phyloP scores from a whole-genome alignment of 768 basidiomycete species.

The Boletellus ananas region DNA sequence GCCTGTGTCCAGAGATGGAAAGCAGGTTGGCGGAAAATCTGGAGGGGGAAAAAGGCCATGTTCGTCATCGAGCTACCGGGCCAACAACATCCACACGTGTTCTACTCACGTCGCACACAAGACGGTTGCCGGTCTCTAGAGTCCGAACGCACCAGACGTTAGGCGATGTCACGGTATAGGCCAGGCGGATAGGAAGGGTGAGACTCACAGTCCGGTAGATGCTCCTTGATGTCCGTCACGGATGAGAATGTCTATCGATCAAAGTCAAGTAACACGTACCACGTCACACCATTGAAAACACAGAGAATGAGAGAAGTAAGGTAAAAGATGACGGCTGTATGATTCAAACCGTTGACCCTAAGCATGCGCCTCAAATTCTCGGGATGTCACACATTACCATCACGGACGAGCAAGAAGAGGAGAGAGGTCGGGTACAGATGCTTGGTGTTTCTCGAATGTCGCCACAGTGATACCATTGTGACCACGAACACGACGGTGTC shows the following conservation, averaged over 20 bases:
- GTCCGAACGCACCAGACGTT: not conserved
- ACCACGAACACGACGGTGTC: conserved; percentile 2
- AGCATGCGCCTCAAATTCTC: not conserved
- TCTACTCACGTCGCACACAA: not conserved
- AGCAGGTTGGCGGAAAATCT: conserved; percentile 11
- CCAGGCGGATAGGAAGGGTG: no score
- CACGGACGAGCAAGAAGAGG: conserved; percentile 8
- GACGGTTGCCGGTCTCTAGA: not conserved
- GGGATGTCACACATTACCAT: conserved; percentile 4
- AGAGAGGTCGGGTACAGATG: conserved; percentile 9
- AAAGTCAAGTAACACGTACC: not conserved
- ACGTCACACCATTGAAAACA: not conserved
- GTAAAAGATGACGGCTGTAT: conserved; percentile 7
- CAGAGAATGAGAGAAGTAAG: not conserved
- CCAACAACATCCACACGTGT: no score
- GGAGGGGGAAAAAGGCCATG: not conserved
- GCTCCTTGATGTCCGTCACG: not conserved
- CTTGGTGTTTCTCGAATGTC: conserved; percentile 1
- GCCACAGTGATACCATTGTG: conserved; percentile 5
- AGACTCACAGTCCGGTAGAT: not conserved
- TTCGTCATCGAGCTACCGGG: no score
- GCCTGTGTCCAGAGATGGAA: conserved; percentile 21
- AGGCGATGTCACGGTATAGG: no score
- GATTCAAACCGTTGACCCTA: not conserved
- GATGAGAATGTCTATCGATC: not conserved